Percentiles rank a stretch among this genome's conserved stretches.
These are phyloP conservation scores for Pleurotus giganteus DNA, from an alignment of 768 basidiomycete species.

Conservation along the genomic window DNA sequence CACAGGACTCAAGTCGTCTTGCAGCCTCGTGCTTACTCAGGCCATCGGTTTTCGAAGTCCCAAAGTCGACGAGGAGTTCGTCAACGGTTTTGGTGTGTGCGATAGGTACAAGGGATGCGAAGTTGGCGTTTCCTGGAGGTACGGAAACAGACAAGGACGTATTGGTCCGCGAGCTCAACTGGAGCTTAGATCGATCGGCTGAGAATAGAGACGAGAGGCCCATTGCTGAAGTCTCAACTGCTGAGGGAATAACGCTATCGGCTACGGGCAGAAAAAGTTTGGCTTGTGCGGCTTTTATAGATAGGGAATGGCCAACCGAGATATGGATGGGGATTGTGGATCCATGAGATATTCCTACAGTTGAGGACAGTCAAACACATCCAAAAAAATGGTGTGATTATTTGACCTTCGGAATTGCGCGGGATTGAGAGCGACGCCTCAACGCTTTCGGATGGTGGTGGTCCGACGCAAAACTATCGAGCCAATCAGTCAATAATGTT, in stretches of 20 bases:
- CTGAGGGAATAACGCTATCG: background rate
- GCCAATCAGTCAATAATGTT: no score
- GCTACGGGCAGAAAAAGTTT: background rate
- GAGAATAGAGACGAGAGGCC: background rate
- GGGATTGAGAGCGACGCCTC: background rate
- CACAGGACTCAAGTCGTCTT: conserved; percentile 29
- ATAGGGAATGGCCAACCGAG: no score
- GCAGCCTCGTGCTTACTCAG: conserved; percentile 33
- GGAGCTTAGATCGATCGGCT: background rate
- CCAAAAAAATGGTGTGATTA: conserved; percentile 12
- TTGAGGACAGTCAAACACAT: conserved; percentile 20
- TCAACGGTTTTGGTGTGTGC: conserved; percentile 29
- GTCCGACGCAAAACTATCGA: conserved; percentile 11
- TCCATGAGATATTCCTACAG: no score
- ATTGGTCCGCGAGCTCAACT: conserved; percentile 12
- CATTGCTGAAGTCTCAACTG: background rate
- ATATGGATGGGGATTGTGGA: no score
- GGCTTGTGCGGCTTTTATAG: background rate
- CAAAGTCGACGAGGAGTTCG: conserved; percentile 28
- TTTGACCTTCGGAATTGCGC: conserved; percentile 1
- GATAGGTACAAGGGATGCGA: conserved; percentile 24
- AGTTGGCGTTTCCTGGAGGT: conserved; percentile 27
- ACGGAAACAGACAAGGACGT: conserved; percentile 32
- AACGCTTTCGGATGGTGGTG: conserved; percentile 3
- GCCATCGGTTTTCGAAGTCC: conserved; percentile 29